A percentile compares a stretch with the other conserved stretches of the same genome.
These are phyloP conservation scores for Cronartium quercuum DNA, from an alignment of 1,284 basidiomycete genomes.

Conservation along the genomic window DNA sequence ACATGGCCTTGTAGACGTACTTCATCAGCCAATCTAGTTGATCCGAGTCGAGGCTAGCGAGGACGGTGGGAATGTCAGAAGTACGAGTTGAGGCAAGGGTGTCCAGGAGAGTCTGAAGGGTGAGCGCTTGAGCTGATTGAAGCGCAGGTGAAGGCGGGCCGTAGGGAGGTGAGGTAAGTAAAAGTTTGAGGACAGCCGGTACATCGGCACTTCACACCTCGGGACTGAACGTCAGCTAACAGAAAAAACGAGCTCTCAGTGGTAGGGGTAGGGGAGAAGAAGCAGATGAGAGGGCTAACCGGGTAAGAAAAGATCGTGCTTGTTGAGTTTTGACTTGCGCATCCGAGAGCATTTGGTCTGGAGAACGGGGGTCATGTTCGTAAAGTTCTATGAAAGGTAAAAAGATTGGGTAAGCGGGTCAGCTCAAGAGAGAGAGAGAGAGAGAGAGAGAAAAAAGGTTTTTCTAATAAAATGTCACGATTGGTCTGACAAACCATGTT, in stretches of 20 bases:
- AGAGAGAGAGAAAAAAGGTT: not conserved
- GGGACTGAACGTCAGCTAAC: not conserved
- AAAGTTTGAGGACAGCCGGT: slow-evolving; percentile 19
- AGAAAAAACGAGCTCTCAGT: not conserved
- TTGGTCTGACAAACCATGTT: no score
- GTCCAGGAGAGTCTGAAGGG: slow-evolving; percentile 75
- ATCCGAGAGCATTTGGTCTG: slow-evolving; percentile 66
- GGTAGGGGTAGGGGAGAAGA: not conserved
- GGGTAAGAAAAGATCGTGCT: slow-evolving; percentile 67
- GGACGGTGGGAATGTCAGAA: slow-evolving; percentile 71
- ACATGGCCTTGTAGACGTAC: slow-evolving; percentile 96
- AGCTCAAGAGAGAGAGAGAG: not conserved
- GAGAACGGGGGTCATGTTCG: slow-evolving; percentile 74
- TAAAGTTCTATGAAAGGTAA: slow-evolving; percentile 61
- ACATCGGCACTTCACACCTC: slow-evolving; percentile 33
- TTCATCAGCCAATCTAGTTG: slow-evolving; percentile 94
- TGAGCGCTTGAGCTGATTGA: slow-evolving; percentile 47
- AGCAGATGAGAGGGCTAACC: slow-evolving; percentile 54
- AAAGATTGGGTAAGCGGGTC: not conserved
- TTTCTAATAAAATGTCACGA: no score
- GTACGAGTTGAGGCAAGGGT: slow-evolving; percentile 93
- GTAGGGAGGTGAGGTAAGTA: slow-evolving; percentile 8
- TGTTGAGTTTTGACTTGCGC: slow-evolving; percentile 67
- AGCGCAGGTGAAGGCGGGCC: slow-evolving; percentile 31
- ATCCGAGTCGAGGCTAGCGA: slow-evolving; percentile 68